A percentile compares a stretch with the other conserved stretches of the same genome.
Evolutionary conservation across 306 rosid genomes (phyloP).

Genomic region (Biancaea sappan): DNA sequence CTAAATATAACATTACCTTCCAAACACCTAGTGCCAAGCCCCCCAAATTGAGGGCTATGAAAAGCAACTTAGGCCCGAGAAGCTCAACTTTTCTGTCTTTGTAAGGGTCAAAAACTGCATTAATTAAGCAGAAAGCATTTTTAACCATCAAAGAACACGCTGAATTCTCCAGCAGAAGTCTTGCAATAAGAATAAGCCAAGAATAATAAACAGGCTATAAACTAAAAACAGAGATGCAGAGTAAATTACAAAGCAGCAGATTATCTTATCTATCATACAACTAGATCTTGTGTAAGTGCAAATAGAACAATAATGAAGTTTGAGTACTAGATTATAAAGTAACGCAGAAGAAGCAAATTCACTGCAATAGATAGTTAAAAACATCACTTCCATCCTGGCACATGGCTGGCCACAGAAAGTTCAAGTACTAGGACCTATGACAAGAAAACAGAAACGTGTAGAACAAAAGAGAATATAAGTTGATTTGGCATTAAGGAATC

Average conservation of each 20-base stretch:
- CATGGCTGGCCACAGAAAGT: not conserved
- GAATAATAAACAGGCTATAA: not conserved
- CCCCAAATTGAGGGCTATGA: conserved; percentile 93
- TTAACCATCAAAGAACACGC: not conserved
- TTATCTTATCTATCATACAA: not conserved
- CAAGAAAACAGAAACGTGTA: not conserved
- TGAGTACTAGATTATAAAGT: not conserved
- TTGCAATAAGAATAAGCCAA: not conserved
- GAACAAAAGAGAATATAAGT: not conserved
- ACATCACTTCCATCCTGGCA: too few relatives aligned
- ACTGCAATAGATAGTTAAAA: not conserved
- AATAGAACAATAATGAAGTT: not conserved
- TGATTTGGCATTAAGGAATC: not conserved
- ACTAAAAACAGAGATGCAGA: not conserved
- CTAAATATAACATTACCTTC: conserved; percentile 17
- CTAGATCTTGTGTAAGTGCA: not conserved
- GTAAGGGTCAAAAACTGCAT: conserved; percentile 97
- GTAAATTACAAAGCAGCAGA: not conserved
- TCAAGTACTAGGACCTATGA: not conserved
- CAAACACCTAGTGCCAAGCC: conserved; percentile 83
- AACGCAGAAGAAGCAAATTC: not conserved
- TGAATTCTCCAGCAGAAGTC: not conserved
- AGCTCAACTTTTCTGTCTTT: conserved; percentile 92
- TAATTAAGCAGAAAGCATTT: not conserved
- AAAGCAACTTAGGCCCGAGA: conserved; percentile 86